A percentile compares a stretch with the other conserved stretches of the same genome.
Conservation (phyloP, 176 grass and related monocot genomes). For the Aegilops sharonensis region DNA sequence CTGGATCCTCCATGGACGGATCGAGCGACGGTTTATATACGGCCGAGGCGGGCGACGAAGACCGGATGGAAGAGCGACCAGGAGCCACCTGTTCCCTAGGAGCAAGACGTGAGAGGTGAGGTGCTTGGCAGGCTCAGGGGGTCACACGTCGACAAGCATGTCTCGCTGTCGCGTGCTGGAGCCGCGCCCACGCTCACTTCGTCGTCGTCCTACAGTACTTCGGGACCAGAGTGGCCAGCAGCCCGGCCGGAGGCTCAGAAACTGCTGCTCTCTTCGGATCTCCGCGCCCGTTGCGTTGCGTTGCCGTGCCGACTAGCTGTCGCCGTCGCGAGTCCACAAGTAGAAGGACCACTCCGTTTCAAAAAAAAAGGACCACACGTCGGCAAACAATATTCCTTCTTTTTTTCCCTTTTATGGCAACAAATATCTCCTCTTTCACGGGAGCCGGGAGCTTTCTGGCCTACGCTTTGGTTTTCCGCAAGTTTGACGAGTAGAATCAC, state of each 20-base stretch:
- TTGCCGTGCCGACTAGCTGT: conserved; percentile 12
- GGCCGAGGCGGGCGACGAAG: neutral
- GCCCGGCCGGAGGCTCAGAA: neutral
- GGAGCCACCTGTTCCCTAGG: conserved; percentile 14
- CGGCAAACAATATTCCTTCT: neutral
- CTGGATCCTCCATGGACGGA: neutral
- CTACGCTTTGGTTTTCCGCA: neutral
- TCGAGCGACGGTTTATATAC: neutral
- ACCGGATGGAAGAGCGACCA: neutral
- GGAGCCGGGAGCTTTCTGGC: neutral
- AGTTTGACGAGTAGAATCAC: conserved; percentile 4
- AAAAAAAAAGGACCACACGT: neutral
- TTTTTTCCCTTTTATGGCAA: conserved; percentile 1
- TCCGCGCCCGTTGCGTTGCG: neutral
- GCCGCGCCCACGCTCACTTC: neutral
- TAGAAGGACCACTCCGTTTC: neutral
- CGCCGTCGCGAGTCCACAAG: neutral
- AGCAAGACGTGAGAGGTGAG: neutral
- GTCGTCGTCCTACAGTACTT: neutral
- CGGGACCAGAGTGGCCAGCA: neutral
- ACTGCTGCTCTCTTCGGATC: neutral
- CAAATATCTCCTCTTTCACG: neutral
- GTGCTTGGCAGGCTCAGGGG: neutral
- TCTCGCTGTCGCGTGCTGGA: neutral
- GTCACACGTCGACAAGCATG: neutral